These are phyloP conservation scores for Malassezia pachydermatis DNA, from an alignment of 1,284 basidiomycete genomes.

Conservation along the genomic window DNA sequence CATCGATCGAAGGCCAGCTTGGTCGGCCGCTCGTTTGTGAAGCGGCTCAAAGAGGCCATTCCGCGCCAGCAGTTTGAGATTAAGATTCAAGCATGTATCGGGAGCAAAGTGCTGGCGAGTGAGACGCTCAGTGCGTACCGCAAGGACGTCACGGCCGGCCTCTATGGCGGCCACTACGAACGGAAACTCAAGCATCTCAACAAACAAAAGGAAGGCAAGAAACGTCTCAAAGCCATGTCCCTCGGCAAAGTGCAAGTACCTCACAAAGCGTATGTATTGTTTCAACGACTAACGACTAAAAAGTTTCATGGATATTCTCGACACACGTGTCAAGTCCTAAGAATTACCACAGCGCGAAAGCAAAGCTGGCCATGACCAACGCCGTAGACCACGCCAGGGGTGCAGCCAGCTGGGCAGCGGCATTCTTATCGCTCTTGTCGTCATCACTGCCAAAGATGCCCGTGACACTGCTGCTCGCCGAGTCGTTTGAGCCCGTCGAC, in stretches of 20 bases:
- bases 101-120: slow-evolving; percentile 74
- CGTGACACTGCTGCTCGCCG: not conserved
- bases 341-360: not conserved
- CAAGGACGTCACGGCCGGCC: slow-evolving; percentile 82
- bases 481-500: slow-evolving; percentile 32
- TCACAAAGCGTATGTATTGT: slow-evolving; percentile 16
- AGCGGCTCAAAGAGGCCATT: slow-evolving; percentile 50
- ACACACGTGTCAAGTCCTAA: slow-evolving; percentile 15
- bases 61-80: slow-evolving; percentile 89
- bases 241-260: slow-evolving; percentile 41
- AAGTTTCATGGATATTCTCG: slow-evolving; percentile 22
- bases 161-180: slow-evolving; percentile 66
- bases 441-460: not conserved
- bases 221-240: slow-evolving; percentile 35
- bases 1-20: slow-evolving; percentile 36
- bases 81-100: slow-evolving; percentile 55
- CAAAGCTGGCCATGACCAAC: slow-evolving; percentile 1
- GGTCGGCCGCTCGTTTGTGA: slow-evolving; percentile 30
- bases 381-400: not conserved
- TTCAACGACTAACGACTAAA: no score
- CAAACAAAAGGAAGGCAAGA: slow-evolving; percentile 46
- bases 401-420: not conserved
- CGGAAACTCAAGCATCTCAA: slow-evolving; percentile 39
- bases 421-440: not conserved
- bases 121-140: slow-evolving; percentile 55